Base-by-base conservation (phyloP, 805 yeast genomes). In the Tetrapisispora arboricola region DNA sequence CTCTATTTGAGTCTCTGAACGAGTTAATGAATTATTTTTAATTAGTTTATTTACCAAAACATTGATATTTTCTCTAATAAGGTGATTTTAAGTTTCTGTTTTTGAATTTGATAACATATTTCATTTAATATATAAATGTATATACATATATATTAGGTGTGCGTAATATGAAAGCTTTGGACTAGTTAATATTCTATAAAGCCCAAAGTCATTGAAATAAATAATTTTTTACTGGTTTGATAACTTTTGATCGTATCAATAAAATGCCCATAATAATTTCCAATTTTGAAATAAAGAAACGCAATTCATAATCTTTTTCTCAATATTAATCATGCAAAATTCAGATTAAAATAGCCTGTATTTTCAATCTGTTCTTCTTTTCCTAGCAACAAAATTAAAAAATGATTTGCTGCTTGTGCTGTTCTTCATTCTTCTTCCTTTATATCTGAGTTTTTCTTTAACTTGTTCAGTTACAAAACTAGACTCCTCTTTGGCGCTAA, bases 291-390 rank as follows among this genome's bases (percentile, higher is more conserved):
- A n/a, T n/a, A n/a, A n/a, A n/a, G n/a, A n/a, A n/a, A n/a, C n/a
- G n/a, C n/a, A n/a, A n/a, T n/a, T n/a, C n/a, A n/a, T n/a, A n/a
- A n/a, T n/a, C n/a, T n/a, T n/a, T n/a, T n/a, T n/a, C n/a, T n/a
- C n/a, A n/a, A n/a, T n/a, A n/a, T n/a, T n/a, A n/a, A n/a, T n/a
- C n/a, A n/a, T n/a, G n/a, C n/a, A 8, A 22, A 8, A 15, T 6
- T 30, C 13, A 13, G 16, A 33, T 7, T 22, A 24, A 33, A 33
- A 33, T 33, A 33, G 16, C 36, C 36, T 17, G 36, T 33, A 33
- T 33, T 33, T 21, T 33, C 22, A 33, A n/a, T 16, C 22, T n/a
- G 3, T 33, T 21, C 16, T 34, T 4, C 25, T 24, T 25, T 24
- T 24, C 18, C 25, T 34, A 15, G 37, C 21, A 17, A 34, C 22